Conservation (phyloP, 306 rosid species). For the Cicer judaicum region DNA sequence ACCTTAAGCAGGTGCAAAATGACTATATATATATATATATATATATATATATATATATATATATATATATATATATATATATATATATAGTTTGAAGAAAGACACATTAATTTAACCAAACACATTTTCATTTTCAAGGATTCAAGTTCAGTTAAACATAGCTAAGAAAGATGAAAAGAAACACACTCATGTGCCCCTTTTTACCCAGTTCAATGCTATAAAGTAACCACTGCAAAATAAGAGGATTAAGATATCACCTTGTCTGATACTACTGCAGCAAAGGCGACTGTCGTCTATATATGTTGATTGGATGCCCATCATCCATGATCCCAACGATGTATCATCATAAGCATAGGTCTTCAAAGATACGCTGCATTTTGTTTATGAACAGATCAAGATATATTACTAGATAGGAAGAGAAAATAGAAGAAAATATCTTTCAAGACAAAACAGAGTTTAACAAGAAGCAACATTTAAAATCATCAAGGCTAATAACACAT, state of each 20-base stretch:
- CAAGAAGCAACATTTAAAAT: constrained; percentile 6
- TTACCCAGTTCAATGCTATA: neutral
- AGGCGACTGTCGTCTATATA: constrained; percentile 92
- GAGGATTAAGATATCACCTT: constrained; percentile 63
- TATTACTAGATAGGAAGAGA: constrained; percentile 5
- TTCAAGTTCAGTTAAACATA: constrained; percentile 22
- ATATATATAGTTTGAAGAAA: neutral
- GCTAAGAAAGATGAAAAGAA: neutral
- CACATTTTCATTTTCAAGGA: constrained; percentile 11
- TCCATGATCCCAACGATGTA: constrained; percentile 93
- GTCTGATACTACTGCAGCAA: constrained; percentile 84
- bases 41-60: neutral
- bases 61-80: neutral
- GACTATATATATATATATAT: neutral
- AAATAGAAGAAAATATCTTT: constrained; percentile 25
- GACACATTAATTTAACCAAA: neutral
- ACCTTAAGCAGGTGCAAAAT: constrained; percentile 15
- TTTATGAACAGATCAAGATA: neutral
- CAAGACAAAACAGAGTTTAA: constrained; percentile 13
- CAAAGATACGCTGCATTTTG: constrained; percentile 75
- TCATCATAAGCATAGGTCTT: constrained; percentile 92
- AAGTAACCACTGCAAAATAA: constrained; percentile 2
- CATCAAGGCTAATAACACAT: constrained; percentile 6
- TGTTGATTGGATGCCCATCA: constrained; percentile 93
- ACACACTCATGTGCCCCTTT: neutral